phyloP scores from a whole-genome alignment of 1,284 basidiomycete species.

The Phlebopus sp. region DNA sequence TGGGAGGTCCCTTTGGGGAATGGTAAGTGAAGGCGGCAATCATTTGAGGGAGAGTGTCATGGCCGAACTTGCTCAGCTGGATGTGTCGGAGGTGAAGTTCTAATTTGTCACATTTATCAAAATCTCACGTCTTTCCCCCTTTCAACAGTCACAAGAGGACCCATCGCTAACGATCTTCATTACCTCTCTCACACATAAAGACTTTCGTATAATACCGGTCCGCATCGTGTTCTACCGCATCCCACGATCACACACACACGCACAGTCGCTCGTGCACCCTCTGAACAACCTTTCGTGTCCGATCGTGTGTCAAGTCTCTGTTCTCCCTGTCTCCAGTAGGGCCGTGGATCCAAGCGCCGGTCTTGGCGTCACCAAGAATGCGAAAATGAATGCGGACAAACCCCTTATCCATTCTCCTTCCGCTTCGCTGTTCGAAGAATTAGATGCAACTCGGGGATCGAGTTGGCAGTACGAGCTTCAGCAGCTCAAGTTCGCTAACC shows the following conservation, averaged over 20 bases:
- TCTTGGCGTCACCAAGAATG: not conserved
- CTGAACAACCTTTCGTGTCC: slow-evolving; percentile 21
- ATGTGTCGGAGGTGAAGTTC: slow-evolving; percentile 17
- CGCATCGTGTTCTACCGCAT: slow-evolving; percentile 30
- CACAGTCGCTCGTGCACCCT: slow-evolving; percentile 11
- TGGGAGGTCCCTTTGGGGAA: slow-evolving; percentile 58
- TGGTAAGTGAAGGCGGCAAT: slow-evolving; percentile 35
- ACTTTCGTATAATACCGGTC: slow-evolving; percentile 18
- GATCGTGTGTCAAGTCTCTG: slow-evolving; percentile 33
- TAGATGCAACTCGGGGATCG: slow-evolving; percentile 61
- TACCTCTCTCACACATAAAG: slow-evolving; percentile 23
- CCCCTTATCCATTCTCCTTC: slow-evolving; percentile 28
- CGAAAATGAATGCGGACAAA: not conserved
- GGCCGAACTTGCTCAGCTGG: slow-evolving; percentile 19
- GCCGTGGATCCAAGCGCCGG: not conserved
- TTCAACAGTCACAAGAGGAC: slow-evolving; percentile 8
- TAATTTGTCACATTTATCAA: not conserved
- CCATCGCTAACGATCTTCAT: slow-evolving; percentile 20
- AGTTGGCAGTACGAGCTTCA: slow-evolving; percentile 94
- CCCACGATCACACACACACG: slow-evolving; percentile 9
- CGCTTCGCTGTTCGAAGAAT: slow-evolving; percentile 69
- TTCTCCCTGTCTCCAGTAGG: slow-evolving; percentile 10
- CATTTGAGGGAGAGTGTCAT: slow-evolving; percentile 19
- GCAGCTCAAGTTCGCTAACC: slow-evolving; percentile 76
- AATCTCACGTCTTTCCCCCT: not conserved